Base-by-base conservation (phyloP, 2,329 filamentous ascomycete genomes). In the Domatiomyces catenatus region DNA sequence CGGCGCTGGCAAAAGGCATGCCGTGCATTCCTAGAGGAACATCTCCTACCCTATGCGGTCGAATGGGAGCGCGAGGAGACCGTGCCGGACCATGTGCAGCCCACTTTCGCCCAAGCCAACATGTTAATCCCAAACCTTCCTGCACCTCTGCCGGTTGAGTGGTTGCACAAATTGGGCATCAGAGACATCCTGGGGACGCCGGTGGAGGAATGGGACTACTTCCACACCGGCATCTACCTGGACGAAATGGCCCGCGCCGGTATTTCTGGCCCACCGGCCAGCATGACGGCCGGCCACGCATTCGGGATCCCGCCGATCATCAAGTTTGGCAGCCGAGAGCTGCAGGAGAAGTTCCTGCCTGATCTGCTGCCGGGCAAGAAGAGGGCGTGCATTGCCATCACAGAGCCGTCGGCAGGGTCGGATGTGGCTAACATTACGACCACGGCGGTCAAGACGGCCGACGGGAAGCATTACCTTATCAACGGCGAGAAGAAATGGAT, bases 401-500 rank as follows among this genome's bases (percentile, higher is more conserved):
- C 84, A 0, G 84, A 89, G 62, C 84, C 84, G 0, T 79, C 78
- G 48, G 83, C 83, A 0, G 84, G 84, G 0, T 80, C 75, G 48
- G 84, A 88, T 61, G 84, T 88, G 1, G 81, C 82, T 5, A 83
- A 81, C 59, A 83, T 87, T 56, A 73, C 74, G 3, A 86, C 83
- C 0, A 83, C 78, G 0, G 84, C 83, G 1, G 69, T 65, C 3
- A 81, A 79, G 63, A 75, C 71, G 5, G 61, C 69, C 0, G 79
- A 83, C 60, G 82, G 83, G 8, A 80, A 79, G 62, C 68, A 77
- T 59, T 88, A 83, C 61, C 73, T 87, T 46, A 67, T 47, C 17
- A 86, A 84, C 52, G 83, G 83, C n/a, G 73, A 75, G 0, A 87
- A 87, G 74, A 86, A 88, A 67, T 88, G 84, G 83, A 84, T 85